Base-by-base conservation (phyloP, 345 rosid genomes). In the Xanthoceras sorbifolium region DNA sequence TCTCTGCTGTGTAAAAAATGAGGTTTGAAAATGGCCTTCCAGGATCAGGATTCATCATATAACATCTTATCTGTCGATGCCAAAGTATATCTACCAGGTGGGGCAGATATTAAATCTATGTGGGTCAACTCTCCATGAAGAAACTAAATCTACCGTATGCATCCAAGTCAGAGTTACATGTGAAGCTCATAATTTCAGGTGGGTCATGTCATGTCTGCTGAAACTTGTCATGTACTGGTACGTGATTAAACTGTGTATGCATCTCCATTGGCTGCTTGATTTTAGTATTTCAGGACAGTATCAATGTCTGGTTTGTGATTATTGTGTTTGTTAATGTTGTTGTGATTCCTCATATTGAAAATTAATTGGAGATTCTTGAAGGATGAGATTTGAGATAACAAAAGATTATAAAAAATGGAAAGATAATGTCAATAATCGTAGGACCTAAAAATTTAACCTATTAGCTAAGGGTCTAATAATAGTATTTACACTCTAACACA, bases 131-230 rank as follows among this genome's bases (percentile, higher is more conserved):
- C 22, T 12, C 23, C 12, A 28, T 57, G 48, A 55, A 40, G 22
- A 71, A 69, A 55, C 29, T 17, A 84, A 67, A 73, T 76, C 64
- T 68, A 12, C 48, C 77, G 44, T 44, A 67, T 15, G 61, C 77
- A 54, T 44, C 68, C 7, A 44, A 71, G 76, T 80, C 80, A 76
- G 76, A 29, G 63, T 60, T 76, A 69, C 87, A 84, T 80, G 85
- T 84, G 84, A 73, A 79, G 67, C 73, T 79, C 78, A 77, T 77
- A 62, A 77, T 73, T 77, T 72, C 64, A 69, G 69, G 82, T 77
- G 84, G 84, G 77, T 77, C 86, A 71, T 73, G 75, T 77, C 86
- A 67, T 73, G 60, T 67, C 69, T 75, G 82, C 74, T 31, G 42
- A 40, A n/a, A 18, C 55, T 54, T 57, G 63, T 67, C 72, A 72